A percentile compares a stretch with the other conserved stretches of the same genome.
Conservation (phyloP, 2,329 filamentous ascomycete genomes). For the Botrytis fabae region DNA sequence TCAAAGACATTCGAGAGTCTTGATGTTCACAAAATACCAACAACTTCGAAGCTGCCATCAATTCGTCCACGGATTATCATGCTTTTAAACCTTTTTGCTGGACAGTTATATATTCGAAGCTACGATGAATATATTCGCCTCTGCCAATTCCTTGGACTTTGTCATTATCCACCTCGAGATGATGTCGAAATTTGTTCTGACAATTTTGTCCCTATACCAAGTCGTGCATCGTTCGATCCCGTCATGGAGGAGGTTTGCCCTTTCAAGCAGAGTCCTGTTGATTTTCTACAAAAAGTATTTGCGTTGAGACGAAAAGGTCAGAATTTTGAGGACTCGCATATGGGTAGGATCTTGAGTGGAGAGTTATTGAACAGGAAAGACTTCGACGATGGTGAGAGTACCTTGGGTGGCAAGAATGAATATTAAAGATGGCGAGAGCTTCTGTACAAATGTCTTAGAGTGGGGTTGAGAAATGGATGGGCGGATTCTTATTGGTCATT, state of each 20-base stretch:
- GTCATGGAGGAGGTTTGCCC: conserved; percentile 26
- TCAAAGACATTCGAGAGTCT: conserved; percentile 49
- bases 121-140: conserved; percentile 55
- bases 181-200: conserved; percentile 36
- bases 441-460: not conserved
- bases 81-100: conserved; percentile 66
- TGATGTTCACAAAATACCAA: conserved; percentile 46
- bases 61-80: conserved; percentile 37
- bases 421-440: not conserved
- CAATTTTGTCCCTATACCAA: conserved; percentile 40
- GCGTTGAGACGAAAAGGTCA: conserved; percentile 43
- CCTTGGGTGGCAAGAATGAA: not conserved
- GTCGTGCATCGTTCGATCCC: conserved; percentile 15
- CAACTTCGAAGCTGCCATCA: not conserved
- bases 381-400: not conserved
- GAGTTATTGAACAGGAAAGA: conserved; percentile 34
- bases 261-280: conserved; percentile 45
- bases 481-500: not conserved
- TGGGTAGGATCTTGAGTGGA: conserved; percentile 47
- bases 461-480: not conserved
- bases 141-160: conserved; percentile 55
- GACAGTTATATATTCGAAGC: conserved; percentile 61
- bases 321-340: conserved; percentile 46
- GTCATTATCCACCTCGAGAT: conserved; percentile 33
- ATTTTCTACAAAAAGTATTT: conserved; percentile 45